Conservation (phyloP, 2,329 filamentous ascomycete species). For the Trichoderma sp. region DNA sequence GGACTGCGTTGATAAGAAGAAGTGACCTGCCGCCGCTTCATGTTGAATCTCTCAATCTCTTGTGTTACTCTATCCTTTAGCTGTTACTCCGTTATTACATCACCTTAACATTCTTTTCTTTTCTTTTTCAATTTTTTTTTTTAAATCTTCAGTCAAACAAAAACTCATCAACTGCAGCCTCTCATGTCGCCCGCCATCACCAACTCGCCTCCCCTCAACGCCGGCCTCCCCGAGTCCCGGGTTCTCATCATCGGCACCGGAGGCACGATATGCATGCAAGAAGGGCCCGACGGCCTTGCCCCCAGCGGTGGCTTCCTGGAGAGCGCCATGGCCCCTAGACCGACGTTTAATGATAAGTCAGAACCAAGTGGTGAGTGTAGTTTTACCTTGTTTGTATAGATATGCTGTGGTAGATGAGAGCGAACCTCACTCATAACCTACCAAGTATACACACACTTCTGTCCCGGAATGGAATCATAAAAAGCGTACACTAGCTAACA, state of each 20-base stretch:
- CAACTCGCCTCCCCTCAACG: slow-evolving; percentile 16
- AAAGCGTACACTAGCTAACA: background rate
- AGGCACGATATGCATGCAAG: slow-evolving; percentile 87
- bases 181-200: slow-evolving; percentile 22
- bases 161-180: background rate
- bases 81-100: background rate
- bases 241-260: slow-evolving; percentile 90
- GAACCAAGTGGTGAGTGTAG: slow-evolving; percentile 28
- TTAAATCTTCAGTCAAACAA: background rate
- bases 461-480: background rate
- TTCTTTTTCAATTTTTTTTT: background rate
- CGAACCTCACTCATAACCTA: background rate
- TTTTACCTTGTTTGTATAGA: background rate
- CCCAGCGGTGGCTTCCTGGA: slow-evolving; percentile 79
- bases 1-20: slow-evolving; percentile 2
- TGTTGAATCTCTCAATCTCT: background rate
- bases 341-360: slow-evolving; percentile 74
- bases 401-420: background rate
- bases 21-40: background rate
- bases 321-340: slow-evolving; percentile 74
- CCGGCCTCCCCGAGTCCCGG: slow-evolving; percentile 64
- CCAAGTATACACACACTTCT: background rate
- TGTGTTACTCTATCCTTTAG: background rate
- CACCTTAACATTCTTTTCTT: background rate
- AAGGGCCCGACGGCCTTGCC: slow-evolving; percentile 73